Evolutionary conservation across 2,329 filamentous ascomycete species (phyloP), one percentile per base, ranked within the genome.

Genomic region (Cadophora luteo-olivacea): DNA sequence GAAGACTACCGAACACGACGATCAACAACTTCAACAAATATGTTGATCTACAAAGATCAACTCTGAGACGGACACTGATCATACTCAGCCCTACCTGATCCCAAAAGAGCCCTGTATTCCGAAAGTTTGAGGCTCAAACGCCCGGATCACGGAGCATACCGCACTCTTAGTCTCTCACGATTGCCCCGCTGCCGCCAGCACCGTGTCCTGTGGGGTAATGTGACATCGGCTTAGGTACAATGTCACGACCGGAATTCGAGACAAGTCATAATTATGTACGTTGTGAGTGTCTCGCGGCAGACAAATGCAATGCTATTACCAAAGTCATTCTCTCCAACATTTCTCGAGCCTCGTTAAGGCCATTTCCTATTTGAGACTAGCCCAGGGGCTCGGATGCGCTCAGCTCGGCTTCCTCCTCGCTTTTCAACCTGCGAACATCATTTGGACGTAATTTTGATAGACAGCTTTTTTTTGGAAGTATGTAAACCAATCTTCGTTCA

Each of bases 81-180:
- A 38, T 11, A 33, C n/a, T 8, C 24, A 55, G 52, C 54, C 29
- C 54, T 57, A 32, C 52, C 52, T 32, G 12, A 32, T 32, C 11
- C 54, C 14, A 24, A 36, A 58, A 24, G 14, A 24, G 32, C 55
- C 55, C 19, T 19, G 8, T n/a, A 19, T n/a, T 6, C 19, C 33
- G 4, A n/a, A 36, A n/a, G 3, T 25, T 58, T 14, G 19, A 38
- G 55, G 33, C 55, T 58, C 19, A 38, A 38, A 41, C n/a, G 32
- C 55, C 55, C 55, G 55, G 32, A 58, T 58, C 55, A 58, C 1
- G 19, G 55, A 38, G 55, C 55, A 58, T 29, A n/a, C 52, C 52
- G 33, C 19, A 32, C 33, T 36, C n/a, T n/a, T n/a, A n/a, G n/a
- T n/a, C n/a, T n/a, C 32, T 38, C 45, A 22, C 6, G 2, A 22